Evolutionary conservation across 2,329 filamentous ascomycete genomes (phyloP).

Genomic region (Diaporthe destruens): DNA sequence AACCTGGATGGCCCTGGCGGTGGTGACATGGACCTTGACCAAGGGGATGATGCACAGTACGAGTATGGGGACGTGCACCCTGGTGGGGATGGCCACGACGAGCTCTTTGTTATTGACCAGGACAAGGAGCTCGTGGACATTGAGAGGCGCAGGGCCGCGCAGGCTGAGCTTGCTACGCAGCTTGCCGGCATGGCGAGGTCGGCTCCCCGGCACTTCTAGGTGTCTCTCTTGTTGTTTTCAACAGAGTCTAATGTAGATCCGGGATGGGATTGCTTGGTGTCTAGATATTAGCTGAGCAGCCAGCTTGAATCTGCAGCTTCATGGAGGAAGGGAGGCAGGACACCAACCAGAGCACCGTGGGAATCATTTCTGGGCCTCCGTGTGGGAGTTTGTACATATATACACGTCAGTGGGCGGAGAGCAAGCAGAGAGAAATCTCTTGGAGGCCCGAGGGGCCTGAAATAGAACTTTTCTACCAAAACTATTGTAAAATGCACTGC

Average conservation of each 20-base stretch:
- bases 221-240: no score
- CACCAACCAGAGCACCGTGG: background rate
- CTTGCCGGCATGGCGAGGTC: constrained; percentile 23
- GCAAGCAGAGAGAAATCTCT: background rate
- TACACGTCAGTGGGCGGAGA: background rate
- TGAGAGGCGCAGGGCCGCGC: constrained; percentile 9
- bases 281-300: no score
- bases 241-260: background rate
- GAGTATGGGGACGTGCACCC: background rate
- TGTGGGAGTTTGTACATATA: background rate
- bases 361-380: background rate
- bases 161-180: constrained; percentile 30
- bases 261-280: background rate
- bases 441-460: background rate
- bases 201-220: background rate
- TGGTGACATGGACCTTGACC: background rate
- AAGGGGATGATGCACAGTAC: background rate
- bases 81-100: constrained; percentile 7
- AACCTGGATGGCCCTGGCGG: constrained; percentile 19
- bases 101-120: constrained; percentile 36
- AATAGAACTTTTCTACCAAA: background rate
- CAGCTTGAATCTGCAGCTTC: no score
- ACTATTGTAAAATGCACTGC: background rate
- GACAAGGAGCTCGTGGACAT: constrained; percentile 6
- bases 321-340: background rate